These are phyloP conservation scores for Cicer cuneatum DNA, from an alignment of 306 rosid genomes.

Conservation along the genomic window DNA sequence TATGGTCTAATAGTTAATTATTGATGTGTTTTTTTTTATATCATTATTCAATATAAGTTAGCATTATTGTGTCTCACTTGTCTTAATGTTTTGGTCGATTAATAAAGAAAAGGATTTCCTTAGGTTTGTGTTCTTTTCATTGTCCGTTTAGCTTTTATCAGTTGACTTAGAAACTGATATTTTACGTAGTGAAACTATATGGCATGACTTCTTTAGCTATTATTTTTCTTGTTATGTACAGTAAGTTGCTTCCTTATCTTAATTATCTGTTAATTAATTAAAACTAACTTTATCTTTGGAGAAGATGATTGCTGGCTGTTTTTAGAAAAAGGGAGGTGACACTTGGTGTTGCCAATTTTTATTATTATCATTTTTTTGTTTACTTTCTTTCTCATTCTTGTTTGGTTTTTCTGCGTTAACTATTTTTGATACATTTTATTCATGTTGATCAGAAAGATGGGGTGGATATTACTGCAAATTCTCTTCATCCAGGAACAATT, in stretches of 20 bases:
- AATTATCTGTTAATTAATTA: conserved; percentile 24
- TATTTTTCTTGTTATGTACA: conserved; percentile 22
- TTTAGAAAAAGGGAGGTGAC: background rate
- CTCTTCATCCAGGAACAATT: conserved; percentile 85
- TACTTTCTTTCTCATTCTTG: background rate
- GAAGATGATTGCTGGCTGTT: conserved; percentile 1
- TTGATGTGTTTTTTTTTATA: background rate
- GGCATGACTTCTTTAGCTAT: background rate
- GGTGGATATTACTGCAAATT: conserved; percentile 70
- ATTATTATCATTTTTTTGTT: conserved; percentile 4
- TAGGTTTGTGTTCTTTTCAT: conserved; percentile 27
- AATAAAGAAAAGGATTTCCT: conserved; percentile 1
- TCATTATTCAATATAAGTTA: background rate
- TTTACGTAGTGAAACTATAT: conserved; percentile 9
- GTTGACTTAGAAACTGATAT: conserved; percentile 11
- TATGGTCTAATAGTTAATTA: conserved; percentile 19
- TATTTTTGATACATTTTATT: conserved; percentile 20
- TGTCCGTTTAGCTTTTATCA: conserved; percentile 23
- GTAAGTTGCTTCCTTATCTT: conserved; percentile 15
- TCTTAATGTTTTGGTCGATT: conserved; percentile 16
- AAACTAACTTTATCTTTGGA: conserved; percentile 18
- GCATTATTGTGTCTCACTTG: conserved; percentile 10
- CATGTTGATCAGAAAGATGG: conserved; percentile 70
- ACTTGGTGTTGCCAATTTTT: background rate
- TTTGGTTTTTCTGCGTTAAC: conserved; percentile 21